Evolutionary conservation across 768 basidiomycete genomes (phyloP).

Genomic region (Mycena maculata): DNA sequence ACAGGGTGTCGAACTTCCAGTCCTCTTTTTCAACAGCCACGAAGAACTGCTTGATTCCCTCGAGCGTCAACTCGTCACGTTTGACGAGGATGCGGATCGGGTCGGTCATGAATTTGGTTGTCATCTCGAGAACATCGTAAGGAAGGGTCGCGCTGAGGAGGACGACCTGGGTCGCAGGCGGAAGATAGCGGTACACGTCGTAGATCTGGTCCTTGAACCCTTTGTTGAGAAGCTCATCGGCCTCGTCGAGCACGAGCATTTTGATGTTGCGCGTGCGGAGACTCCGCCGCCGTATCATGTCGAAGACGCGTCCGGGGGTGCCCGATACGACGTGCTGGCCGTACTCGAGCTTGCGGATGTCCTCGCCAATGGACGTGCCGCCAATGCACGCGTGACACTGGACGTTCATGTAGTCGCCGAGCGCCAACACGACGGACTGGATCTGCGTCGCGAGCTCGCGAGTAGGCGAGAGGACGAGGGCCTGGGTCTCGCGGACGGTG

Average conservation of each 20-base stretch:
- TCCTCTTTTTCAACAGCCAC: constrained; percentile 99
- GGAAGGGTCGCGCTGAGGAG: constrained; percentile 96
- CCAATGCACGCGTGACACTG: constrained; percentile 99
- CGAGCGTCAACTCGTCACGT: constrained; percentile 98
- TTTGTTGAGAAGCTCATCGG: constrained; percentile 96
- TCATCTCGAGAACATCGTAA: constrained; percentile 98
- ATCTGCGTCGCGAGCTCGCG: constrained; percentile 99
- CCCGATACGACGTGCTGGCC: constrained; percentile 98
- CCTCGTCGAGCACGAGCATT: constrained; percentile 95
- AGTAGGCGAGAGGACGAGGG: constrained; percentile 96
- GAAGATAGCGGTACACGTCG: constrained; percentile 97
- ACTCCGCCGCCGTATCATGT: constrained; percentile 96
- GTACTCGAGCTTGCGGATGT: constrained; percentile 96
- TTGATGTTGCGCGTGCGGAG: constrained; percentile 97
- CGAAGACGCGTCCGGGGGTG: constrained; percentile 97
- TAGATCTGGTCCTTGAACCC: constrained; percentile 99
- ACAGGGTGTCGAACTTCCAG: constrained; percentile 99
- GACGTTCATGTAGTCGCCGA: constrained; percentile 99
- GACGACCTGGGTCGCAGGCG: constrained; percentile 97
- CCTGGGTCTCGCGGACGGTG: constrained; percentile 94
- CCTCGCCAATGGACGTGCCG: constrained; percentile 96
- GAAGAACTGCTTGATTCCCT: constrained; percentile 97
- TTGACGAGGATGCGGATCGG: constrained; percentile 98
- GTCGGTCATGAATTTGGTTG: constrained; percentile 99
- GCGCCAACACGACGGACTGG: constrained; percentile 93